Evolutionary conservation across 768 basidiomycete genomes (phyloP).

Genomic region (Hypsizygus marmoreus): DNA sequence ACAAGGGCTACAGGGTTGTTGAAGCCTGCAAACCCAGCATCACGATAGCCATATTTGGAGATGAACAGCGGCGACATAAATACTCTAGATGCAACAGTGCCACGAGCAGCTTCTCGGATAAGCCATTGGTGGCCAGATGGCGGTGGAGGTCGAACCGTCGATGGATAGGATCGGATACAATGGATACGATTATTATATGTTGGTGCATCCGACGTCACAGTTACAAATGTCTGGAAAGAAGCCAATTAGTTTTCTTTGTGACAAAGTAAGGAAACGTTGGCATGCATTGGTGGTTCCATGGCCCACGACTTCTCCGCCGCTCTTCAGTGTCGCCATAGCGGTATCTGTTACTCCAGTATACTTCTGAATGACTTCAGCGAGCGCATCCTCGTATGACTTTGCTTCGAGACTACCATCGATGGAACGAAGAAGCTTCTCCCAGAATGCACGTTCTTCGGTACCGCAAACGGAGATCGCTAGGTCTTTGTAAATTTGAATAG

Average conservation of each 20-base stretch:
- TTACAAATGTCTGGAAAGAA: constrained; percentile 20
- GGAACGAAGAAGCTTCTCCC: constrained; percentile 12
- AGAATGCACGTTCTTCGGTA: constrained; percentile 15
- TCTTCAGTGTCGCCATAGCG: constrained; percentile 2
- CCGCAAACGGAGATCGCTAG: constrained; percentile 16
- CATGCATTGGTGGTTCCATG: constrained; percentile 13
- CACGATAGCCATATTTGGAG: constrained; percentile 21
- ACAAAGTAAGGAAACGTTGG: not conserved
- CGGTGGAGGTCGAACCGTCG: constrained; percentile 5
- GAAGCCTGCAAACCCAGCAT: constrained; percentile 26
- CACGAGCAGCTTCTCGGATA: constrained; percentile 21
- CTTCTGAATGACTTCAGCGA: constrained; percentile 3
- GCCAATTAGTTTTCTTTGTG: not conserved
- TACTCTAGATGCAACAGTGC: constrained; percentile 18
- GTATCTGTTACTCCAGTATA: constrained; percentile 7
- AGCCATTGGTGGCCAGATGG: constrained; percentile 21
- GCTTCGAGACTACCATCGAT: constrained; percentile 12
- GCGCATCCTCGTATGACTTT: constrained; percentile 1
- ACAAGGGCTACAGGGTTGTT: constrained; percentile 23
- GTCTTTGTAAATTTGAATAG: constrained; percentile 24
- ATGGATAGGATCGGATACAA: constrained; percentile 24
- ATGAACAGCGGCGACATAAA: constrained; percentile 18
- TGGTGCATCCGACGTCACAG: constrained; percentile 22
- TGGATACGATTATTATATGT: constrained; percentile 22
- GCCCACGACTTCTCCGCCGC: constrained; percentile 2